These are phyloP conservation scores for Kwoniella shandongensis DNA, from an alignment of 768 basidiomycete genomes.

Conservation along the genomic window DNA sequence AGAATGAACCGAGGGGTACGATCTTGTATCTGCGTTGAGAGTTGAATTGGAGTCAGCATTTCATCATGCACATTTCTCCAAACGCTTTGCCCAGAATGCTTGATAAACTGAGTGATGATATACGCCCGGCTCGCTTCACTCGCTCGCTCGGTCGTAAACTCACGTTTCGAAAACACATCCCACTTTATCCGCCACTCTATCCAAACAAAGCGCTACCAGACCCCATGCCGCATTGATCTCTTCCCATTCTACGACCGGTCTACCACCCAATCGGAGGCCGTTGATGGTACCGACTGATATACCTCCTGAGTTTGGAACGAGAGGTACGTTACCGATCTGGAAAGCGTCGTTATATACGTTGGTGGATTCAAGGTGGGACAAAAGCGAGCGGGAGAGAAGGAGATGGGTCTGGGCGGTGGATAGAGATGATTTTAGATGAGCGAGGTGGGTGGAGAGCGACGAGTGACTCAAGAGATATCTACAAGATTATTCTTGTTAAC, in stretches of 20 bases:
- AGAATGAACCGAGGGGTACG: constrained; percentile 92
- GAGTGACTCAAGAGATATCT: constrained; percentile 41
- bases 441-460: constrained; percentile 11
- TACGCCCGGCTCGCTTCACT: too few relatives aligned
- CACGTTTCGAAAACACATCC: constrained; percentile 85
- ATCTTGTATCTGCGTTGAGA: constrained; percentile 69
- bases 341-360: constrained; percentile 55
- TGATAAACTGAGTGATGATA: too few relatives aligned
- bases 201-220: constrained; percentile 83
- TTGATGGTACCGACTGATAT: constrained; percentile 85
- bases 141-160: too few relatives aligned
- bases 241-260: constrained; percentile 87
- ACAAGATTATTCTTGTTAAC: constrained; percentile 60
- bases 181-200: constrained; percentile 87
- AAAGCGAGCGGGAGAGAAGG: constrained; percentile 42
- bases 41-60: not conserved
- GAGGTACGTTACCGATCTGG: constrained; percentile 52
- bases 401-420: constrained; percentile 45
- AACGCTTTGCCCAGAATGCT: too few relatives aligned
- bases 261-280: constrained; percentile 83
- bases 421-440: constrained; percentile 25
- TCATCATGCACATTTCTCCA: too few relatives aligned
- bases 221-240: constrained; percentile 99
- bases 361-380: constrained; percentile 48
- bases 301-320: constrained; percentile 15